Evolutionary conservation across 441 rosid genomes (phyloP), one percentile per base, ranked within the genome.

Genomic region (Cnidoscolus chayamansa): DNA sequence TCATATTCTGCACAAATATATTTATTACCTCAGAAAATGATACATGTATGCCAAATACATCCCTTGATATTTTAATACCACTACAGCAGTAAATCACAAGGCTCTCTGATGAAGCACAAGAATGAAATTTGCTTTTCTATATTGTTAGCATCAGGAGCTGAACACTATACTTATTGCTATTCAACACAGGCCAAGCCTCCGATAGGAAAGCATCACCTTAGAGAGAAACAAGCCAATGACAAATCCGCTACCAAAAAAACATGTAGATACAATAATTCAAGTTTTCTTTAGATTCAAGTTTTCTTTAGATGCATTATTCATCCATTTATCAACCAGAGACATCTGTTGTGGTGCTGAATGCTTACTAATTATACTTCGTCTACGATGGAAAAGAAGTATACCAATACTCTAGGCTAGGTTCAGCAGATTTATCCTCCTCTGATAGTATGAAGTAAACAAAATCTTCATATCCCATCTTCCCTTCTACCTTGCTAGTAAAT

Each of bases 381-480:
- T 45, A 49, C 40, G 17, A 47, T 30, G 30, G 40, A 47, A 59
- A 49, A 16, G 10, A 74, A 58, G 30, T 40, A 56, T 74, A 81
- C 99, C 99, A 95, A 80, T 88, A 95, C 82, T 92, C 98, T 48
- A 95, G 93, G 81, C 98, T 87, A 68, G 96, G 91, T 75, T 86
- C 92, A 40, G 99, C 86, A 75, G 97, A 86, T 84, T 95, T 95
- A 74, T 95, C 99, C 87, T 95, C 99, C 86, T 95, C 99, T 0
- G 99, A 85, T 49, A 93, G 85, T 78, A 93, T 95, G 80, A 95
- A 95, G 85, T 91, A 89, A 73, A 93, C 98, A 80, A 95, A 95
- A 80, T 95, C 99, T 84, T 95, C 96, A 83, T 95, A 95, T 47
- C 98, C 87, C 97, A 95, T 95, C 79, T 95, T 95, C 74, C 95